A percentile compares a stretch with the other conserved stretches of the same genome.
These are phyloP conservation scores for Pyrenopolyporus hunteri DNA, from an alignment of 495 filamentous ascomycete species.

Conservation along the genomic window DNA sequence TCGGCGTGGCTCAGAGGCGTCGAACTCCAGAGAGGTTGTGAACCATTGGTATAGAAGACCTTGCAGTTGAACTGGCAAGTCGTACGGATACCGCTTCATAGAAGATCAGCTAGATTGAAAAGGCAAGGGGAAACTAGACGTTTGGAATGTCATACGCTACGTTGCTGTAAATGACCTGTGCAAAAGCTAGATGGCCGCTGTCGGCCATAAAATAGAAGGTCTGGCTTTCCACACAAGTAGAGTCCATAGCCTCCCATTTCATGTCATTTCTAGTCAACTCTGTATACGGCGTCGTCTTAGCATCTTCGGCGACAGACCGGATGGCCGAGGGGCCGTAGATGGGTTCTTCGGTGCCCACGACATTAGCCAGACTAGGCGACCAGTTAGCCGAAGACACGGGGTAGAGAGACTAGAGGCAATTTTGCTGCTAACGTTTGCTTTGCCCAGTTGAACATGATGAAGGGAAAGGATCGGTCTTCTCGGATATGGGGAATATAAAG, in stretches of 20 bases:
- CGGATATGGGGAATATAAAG: constrained; percentile 18
- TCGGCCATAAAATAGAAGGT: constrained; percentile 90
- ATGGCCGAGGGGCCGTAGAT: constrained; percentile 93
- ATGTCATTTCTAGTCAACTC: constrained; percentile 77
- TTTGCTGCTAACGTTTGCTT: constrained; percentile 51
- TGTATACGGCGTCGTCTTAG: constrained; percentile 78
- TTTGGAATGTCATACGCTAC: constrained; percentile 72
- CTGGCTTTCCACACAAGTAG: constrained; percentile 94
- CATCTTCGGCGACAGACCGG: constrained; percentile 80
- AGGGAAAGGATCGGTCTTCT: constrained; percentile 1
- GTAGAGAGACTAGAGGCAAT: constrained; percentile 10
- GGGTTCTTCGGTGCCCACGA: constrained; percentile 93
- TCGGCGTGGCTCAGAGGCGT: constrained; percentile 74
- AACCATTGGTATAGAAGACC: constrained; percentile 74
- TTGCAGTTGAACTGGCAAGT: constrained; percentile 93
- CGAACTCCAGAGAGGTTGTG: constrained; percentile 79
- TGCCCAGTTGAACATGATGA: constrained; percentile 59
- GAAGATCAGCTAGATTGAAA: constrained; percentile 42
- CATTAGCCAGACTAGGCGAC: constrained; percentile 75
- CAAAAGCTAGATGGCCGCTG: constrained; percentile 74
- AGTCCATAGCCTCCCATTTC: constrained; percentile 80
- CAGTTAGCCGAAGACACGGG: constrained; percentile 21
- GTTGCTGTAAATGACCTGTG: constrained; percentile 97
- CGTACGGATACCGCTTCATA: constrained; percentile 78
- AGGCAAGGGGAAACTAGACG: constrained; percentile 6